Evolutionary conservation across 2,329 filamentous ascomycete species (phyloP).

Genomic region (Ophiosphaerella herpotricha): DNA sequence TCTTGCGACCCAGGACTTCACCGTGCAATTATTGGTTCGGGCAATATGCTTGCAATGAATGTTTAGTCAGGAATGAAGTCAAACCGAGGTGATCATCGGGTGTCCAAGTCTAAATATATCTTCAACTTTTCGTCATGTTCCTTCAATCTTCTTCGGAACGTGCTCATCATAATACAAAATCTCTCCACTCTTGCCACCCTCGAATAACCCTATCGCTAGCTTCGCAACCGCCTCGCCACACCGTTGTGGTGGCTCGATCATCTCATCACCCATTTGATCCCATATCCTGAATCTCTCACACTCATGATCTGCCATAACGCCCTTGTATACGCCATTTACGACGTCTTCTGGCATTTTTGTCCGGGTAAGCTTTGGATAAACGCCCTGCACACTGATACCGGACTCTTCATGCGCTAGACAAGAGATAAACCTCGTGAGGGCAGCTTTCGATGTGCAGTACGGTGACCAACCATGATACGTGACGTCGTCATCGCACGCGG

Average conservation of each 20-base stretch:
- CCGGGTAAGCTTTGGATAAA: conserved; percentile 33
- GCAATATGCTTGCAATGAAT: too few species aligned
- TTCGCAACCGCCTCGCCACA: conserved; percentile 30
- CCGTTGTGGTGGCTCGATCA: conserved; percentile 28
- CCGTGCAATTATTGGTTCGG: too few species aligned
- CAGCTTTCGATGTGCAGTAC: conserved; percentile 33
- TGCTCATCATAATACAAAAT: conserved; percentile 32
- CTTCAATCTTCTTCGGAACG: conserved; percentile 23
- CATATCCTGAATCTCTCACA: conserved; percentile 31
- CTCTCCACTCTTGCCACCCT: conserved; percentile 27
- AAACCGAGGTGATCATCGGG: too few species aligned
- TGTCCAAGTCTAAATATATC: too few species aligned
- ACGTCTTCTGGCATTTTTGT: conserved; percentile 31
- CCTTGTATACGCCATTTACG: conserved; percentile 23
- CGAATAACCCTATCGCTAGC: conserved; percentile 26
- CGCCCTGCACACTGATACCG: conserved; percentile 24
- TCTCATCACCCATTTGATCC: conserved; percentile 29
- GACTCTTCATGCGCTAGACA: conserved; percentile 32
- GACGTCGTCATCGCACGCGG: conserved; percentile 26
- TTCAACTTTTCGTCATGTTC: conserved; percentile 8
- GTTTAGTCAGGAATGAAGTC: too few species aligned
- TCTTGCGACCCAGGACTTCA: too few species aligned
- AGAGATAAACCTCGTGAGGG: conserved; percentile 28
- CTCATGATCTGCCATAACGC: conserved; percentile 33
- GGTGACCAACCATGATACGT: conserved; percentile 31